Conservation (phyloP, 2,329 filamentous ascomycete species). For the Xylariales sp. region DNA sequence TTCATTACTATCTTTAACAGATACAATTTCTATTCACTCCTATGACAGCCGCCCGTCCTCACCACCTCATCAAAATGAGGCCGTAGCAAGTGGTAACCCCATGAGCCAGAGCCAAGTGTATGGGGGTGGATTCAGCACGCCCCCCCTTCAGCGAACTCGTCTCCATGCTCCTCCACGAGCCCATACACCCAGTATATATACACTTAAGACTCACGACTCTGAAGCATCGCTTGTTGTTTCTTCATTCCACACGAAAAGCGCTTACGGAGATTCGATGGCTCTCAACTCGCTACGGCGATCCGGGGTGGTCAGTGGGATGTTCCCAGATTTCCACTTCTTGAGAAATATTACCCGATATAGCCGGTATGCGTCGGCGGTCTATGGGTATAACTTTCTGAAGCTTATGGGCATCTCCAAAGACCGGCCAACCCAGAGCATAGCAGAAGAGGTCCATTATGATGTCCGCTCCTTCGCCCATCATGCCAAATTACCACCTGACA, state of each 20-base stretch:
- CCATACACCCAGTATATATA: conserved; percentile 68
- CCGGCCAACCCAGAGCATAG: conserved; percentile 55
- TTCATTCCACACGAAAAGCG: conserved; percentile 60
- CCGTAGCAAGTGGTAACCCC: not conserved
- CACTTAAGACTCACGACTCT: conserved; percentile 66
- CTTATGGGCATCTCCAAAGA: conserved; percentile 70
- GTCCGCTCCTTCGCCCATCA: conserved; percentile 73
- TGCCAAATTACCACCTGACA: conserved; percentile 67
- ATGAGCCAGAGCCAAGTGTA: conserved; percentile 36
- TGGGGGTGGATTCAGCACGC: conserved; percentile 25
- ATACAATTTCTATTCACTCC: conserved; percentile 65
- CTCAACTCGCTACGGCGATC: conserved; percentile 62
- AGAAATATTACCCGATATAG: conserved; percentile 73
- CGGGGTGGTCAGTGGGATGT: conserved; percentile 68
- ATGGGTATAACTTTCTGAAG: conserved; percentile 72
- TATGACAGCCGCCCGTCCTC: conserved; percentile 57
- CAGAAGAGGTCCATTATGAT: conserved; percentile 67
- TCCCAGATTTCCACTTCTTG: conserved; percentile 69
- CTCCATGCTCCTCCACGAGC: conserved; percentile 50
- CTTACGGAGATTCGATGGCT: conserved; percentile 61
- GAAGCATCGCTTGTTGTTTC: conserved; percentile 65
- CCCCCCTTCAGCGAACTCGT: conserved; percentile 44
- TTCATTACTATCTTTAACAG: conserved; percentile 67
- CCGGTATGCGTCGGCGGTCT: conserved; percentile 74
- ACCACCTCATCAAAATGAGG: conserved; percentile 48